Evolutionary conservation across 192 early-diverging fungal species (phyloP).

Genomic region (Coemansia sp.): DNA sequence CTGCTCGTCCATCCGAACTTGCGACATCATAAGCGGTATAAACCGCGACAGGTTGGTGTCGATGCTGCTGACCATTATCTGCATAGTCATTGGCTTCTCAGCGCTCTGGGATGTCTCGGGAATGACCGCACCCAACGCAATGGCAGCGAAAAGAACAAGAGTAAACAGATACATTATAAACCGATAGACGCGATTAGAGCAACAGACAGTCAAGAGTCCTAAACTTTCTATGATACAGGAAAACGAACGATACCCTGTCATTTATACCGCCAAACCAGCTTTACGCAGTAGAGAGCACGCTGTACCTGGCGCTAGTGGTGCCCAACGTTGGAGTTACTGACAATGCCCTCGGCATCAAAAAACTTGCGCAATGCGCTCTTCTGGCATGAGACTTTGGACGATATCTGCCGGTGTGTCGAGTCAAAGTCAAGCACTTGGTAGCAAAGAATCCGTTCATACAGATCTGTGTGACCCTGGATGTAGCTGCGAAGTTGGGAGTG

Average conservation of each 20-base stretch:
- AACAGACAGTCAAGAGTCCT: not conserved
- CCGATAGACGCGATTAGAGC: not conserved
- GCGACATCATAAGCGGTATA: constrained; percentile 23
- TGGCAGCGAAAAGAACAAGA: not conserved
- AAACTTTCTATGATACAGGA: not conserved
- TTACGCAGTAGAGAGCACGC: not conserved
- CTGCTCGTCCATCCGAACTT: constrained; percentile 16
- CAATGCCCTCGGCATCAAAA: constrained; percentile 17
- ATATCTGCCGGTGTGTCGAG: not conserved
- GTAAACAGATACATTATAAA: not conserved
- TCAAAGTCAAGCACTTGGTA: constrained; percentile 19
- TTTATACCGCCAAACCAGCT: not conserved
- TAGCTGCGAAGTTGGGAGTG: not conserved
- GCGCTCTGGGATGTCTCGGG: not conserved
- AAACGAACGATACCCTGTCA: not conserved
- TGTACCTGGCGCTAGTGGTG: not conserved
- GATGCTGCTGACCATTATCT: constrained; percentile 14
- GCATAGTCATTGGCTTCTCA: constrained; percentile 1
- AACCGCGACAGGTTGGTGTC: constrained; percentile 42
- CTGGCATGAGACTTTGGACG: not conserved
- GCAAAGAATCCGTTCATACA: constrained; percentile 16
- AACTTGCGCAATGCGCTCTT: constrained; percentile 12
- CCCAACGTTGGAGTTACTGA: constrained; percentile 2
- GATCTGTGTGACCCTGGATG: constrained; percentile 5
- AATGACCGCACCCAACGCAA: not conserved